Percentiles rank a stretch among this genome's conserved stretches.
Conservation (phyloP, 345 rosid species). For the Acer yangbiense region DNA sequence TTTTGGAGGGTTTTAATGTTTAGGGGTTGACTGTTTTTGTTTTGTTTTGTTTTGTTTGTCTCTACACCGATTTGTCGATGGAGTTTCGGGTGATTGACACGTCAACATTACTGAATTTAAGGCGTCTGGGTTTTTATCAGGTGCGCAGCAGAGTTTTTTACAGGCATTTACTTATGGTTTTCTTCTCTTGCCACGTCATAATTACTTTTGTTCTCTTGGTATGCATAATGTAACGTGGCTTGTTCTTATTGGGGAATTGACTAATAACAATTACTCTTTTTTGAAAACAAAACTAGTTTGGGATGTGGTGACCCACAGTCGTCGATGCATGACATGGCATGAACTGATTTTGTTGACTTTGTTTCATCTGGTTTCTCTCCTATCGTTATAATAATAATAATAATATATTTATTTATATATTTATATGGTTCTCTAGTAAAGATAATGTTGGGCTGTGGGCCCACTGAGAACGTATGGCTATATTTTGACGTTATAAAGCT, state of each 20-base stretch:
- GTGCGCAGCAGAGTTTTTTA: conserved; percentile 4
- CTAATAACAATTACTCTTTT: background rate
- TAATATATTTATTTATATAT: no score
- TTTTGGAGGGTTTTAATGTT: conserved; percentile 27
- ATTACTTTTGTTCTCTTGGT: no score
- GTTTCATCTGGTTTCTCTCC: background rate
- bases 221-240: conserved; percentile 5
- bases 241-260: background rate
- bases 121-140: conserved; percentile 24
- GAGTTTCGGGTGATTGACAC: conserved; percentile 36
- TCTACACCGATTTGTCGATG: conserved; percentile 24
- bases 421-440: no score
- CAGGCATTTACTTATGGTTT: background rate
- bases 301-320: conserved; percentile 45
- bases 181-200: background rate
- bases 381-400: no score
- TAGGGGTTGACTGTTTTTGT: conserved; percentile 24
- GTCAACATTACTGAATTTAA: conserved; percentile 50
- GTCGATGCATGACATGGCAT: background rate
- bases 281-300: background rate
- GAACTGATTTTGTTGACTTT: conserved; percentile 4
- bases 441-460: no score
- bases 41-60: background rate
- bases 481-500: no score
- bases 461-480: no score